A percentile compares a stretch with the other conserved stretches of the same genome.
These are phyloP conservation scores for Sporobolomyces roseus DNA, from an alignment of 768 basidiomycete species.

Conservation along the genomic window DNA sequence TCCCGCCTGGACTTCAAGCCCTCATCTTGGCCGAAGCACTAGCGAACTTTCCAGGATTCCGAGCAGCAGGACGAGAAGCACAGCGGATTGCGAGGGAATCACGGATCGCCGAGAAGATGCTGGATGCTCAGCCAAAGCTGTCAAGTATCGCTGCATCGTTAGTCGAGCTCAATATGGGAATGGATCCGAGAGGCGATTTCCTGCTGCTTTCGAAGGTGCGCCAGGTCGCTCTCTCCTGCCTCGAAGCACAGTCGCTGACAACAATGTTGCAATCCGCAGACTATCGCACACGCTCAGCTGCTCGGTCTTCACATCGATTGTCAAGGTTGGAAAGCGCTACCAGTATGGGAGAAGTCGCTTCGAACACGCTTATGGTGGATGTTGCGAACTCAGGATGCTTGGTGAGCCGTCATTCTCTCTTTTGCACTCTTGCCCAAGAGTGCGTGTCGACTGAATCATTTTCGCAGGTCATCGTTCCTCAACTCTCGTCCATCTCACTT, in stretches of 20 bases:
- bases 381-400: constrained; percentile 34
- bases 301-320: constrained; percentile 35
- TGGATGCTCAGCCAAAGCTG: constrained; percentile 10
- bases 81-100: constrained; percentile 17
- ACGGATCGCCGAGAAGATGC: constrained; percentile 1
- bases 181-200: constrained; percentile 33
- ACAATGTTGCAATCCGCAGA: neutral
- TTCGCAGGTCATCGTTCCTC: constrained; percentile 37
- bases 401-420: constrained; percentile 13
- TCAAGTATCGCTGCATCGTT: constrained; percentile 18
- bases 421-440: neutral
- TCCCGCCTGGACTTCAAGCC: constrained; percentile 11
- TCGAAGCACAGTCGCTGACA: neutral
- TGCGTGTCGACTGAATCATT: neutral
- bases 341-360: constrained; percentile 23
- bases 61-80: neutral
- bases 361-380: constrained; percentile 31
- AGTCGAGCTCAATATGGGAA: constrained; percentile 23
- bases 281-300: constrained; percentile 39
- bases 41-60: neutral
- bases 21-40: constrained; percentile 19
- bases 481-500: constrained; percentile 35
- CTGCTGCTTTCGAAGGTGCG: constrained; percentile 32
- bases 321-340: constrained; percentile 17
- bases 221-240: neutral